Base-by-base conservation (phyloP, 2,329 filamentous ascomycete species). In the Ophiocordyceps sinensis region DNA sequence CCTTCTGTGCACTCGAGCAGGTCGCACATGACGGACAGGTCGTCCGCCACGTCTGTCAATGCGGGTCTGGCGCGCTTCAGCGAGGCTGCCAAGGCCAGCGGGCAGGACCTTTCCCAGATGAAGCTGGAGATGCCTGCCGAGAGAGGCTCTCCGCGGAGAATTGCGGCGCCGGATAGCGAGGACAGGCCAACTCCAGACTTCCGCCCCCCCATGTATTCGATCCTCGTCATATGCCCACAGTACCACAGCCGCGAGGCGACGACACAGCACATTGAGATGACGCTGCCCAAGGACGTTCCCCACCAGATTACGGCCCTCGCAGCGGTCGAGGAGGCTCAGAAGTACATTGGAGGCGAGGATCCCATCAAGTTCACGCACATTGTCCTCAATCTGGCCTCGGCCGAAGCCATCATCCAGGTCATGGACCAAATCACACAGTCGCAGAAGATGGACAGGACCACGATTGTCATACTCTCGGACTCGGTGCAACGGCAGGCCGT, bases 231-330 rank as follows among this genome's bases (percentile, higher is more conserved):
- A 15, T 95, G 88, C 47, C 85, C 88, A 2, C 77, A 94, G 52
- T 77, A 76, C 26, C 83, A 94, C 61, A 93, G 86, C 49, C 79
- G 87, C 37, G 80, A 87, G 56, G 88, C 91, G 1, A 94, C 88
- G 2, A 82, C 81, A 29, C 80, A 86, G 48, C 91, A 98, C 53
- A 94, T 98, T 45, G 83, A 93, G 58, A 89, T 87, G 65, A 94
- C 89, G 1, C 65, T 96, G 14, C 88, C 89, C 3, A 83, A 87
- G 53, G 83, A 84, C 43, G 76, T 93, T 14, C 83, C 85, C 2
- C 82, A 87, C 51, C 81, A 87, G 51, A 87, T 94, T 47, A 88
- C 80, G 1, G 75, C 84, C 0, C 66, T 87, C 37, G 68, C 76
- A 3, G 81, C 74, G 44, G 69, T 86, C 7, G 69, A 77, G 11